A percentile compares a stretch with the other conserved stretches of the same genome.
These are phyloP conservation scores for Odontarrhena argentea DNA, from an alignment of 345 rosid genomes.

Conservation along the genomic window DNA sequence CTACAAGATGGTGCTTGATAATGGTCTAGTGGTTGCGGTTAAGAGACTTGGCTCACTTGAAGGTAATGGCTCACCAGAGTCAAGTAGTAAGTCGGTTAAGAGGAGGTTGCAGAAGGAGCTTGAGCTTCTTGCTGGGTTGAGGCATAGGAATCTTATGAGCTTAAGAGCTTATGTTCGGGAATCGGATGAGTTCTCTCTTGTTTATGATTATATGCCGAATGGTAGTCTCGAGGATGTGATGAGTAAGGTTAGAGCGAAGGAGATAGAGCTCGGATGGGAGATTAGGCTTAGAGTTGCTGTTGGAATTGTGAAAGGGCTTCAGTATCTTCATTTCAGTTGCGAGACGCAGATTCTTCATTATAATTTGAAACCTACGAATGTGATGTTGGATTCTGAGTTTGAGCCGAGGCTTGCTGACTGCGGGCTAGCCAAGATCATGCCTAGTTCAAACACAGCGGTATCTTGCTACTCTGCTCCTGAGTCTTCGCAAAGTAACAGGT, in stretches of 20 bases:
- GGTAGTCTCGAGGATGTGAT: conserved; percentile 89
- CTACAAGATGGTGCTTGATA: conserved; percentile 73
- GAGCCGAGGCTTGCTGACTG: conserved; percentile 83
- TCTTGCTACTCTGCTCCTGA: conserved; percentile 79
- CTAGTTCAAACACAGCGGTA: conserved; percentile 48
- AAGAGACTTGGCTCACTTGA: conserved; percentile 73
- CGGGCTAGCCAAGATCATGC: conserved; percentile 70
- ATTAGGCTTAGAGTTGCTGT: conserved; percentile 81
- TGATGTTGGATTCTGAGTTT: conserved; percentile 89
- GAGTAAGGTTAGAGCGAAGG: conserved; percentile 64
- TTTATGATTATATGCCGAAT: conserved; percentile 76
- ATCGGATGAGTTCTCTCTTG: conserved; percentile 66
- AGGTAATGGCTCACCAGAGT: conserved; percentile 46
- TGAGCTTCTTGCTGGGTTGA: conserved; percentile 76
- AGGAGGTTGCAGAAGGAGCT: conserved; percentile 78
- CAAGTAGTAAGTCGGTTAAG: conserved; percentile 62
- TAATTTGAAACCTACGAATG: conserved; percentile 85
- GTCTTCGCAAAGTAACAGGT: conserved; percentile 78
- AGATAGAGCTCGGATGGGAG: conserved; percentile 81
- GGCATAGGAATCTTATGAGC: conserved; percentile 86
- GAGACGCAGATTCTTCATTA: conserved; percentile 71
- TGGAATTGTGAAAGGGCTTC: conserved; percentile 87
- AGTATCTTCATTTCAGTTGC: conserved; percentile 73
- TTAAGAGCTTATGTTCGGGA: conserved; percentile 83
- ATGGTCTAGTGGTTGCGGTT: conserved; percentile 71